These are phyloP conservation scores for Linum trigynum DNA, from an alignment of 345 rosid genomes.

Conservation along the genomic window DNA sequence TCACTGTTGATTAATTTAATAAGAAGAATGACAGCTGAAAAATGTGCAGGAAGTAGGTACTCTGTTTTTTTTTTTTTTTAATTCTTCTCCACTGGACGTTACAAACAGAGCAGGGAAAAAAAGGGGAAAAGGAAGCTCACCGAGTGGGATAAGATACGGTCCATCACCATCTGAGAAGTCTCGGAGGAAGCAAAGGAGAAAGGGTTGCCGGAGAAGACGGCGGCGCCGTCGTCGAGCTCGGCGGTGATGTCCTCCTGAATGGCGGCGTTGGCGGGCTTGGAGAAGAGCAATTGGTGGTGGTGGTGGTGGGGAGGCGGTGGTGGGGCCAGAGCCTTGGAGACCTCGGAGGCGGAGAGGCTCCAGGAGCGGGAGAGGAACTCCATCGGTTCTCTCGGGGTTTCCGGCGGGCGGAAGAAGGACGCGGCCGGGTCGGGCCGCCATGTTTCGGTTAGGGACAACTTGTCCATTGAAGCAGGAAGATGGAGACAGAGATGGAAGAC, in stretches of 20 bases:
- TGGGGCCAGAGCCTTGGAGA: slow-evolving; percentile 63
- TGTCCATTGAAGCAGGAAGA: neutral
- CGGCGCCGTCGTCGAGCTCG: slow-evolving; percentile 47
- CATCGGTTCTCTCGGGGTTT: slow-evolving; percentile 86
- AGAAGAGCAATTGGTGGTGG: slow-evolving; percentile 9
- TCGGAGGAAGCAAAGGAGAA: slow-evolving; percentile 91
- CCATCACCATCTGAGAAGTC: slow-evolving; percentile 97
- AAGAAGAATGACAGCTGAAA: neutral
- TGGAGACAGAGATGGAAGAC: neutral
- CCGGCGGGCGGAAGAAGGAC: slow-evolving; percentile 56
- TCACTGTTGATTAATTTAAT: too few relatives aligned
- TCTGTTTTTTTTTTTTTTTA: neutral
- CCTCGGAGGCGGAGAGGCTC: slow-evolving; percentile 83
- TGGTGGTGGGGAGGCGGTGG: slow-evolving; percentile 43
- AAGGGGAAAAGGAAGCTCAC: slow-evolving; percentile 33
- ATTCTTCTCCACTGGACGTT: neutral
- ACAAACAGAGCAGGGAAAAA: neutral
- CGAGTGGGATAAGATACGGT: slow-evolving; percentile 96
- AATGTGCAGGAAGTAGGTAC: neutral
- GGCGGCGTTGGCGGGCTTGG: slow-evolving; percentile 20
- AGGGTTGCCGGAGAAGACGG: slow-evolving; percentile 67
- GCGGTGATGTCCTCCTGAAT: slow-evolving; percentile 63
- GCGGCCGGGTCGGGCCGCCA: slow-evolving; percentile 6
- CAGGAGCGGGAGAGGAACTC: slow-evolving; percentile 94
- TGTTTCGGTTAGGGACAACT: neutral